Evolutionary conservation across 805 yeast species (phyloP).

Genomic region (Huiozyma sinensis): DNA sequence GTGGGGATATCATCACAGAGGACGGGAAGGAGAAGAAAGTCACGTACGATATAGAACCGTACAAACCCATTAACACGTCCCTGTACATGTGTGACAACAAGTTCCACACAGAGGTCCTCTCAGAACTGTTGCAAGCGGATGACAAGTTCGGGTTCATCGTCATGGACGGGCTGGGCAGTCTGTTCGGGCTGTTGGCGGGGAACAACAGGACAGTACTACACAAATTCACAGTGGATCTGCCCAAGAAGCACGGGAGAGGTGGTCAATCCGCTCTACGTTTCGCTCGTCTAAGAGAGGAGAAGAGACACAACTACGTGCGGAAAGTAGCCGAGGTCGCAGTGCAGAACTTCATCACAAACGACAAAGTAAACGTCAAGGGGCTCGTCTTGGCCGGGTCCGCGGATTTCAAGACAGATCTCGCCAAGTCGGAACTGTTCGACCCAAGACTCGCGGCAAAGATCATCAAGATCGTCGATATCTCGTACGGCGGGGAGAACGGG

Average conservation of each 20-base stretch:
- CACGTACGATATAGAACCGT: conserved; percentile 96
- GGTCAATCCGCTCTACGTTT: conserved; percentile 99
- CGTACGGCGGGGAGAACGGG: conserved; percentile 99
- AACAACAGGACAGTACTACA: conserved; percentile 94
- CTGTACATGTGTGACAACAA: conserved; percentile 93
- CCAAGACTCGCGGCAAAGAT: conserved; percentile 77
- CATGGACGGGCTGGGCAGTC: conserved; percentile 99
- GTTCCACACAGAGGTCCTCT: conserved; percentile 93
- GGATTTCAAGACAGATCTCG: conserved; percentile 92
- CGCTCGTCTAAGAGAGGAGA: conserved; percentile 96
- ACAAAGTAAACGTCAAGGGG: conserved; percentile 90
- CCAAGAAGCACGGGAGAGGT: conserved; percentile 99
- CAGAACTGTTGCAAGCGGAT: conserved; percentile 89
- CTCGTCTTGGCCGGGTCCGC: conserved; percentile 97
- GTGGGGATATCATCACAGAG: conserved; percentile 96
- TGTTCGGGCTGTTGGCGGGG: conserved; percentile 92
- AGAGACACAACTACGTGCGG: conserved; percentile 96
- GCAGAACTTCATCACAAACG: conserved; percentile 89
- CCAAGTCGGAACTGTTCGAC: conserved; percentile 89
- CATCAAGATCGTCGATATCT: conserved; percentile 87
- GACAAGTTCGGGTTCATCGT: conserved; percentile 95
- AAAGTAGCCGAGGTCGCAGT: conserved; percentile 98
- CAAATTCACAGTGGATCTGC: conserved; percentile 93
- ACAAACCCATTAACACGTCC: conserved; percentile 98
- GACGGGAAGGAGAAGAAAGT: conserved; percentile 97